Base-by-base conservation (phyloP, 139 green algal species). In the Chlamydomonas urium region DNA sequence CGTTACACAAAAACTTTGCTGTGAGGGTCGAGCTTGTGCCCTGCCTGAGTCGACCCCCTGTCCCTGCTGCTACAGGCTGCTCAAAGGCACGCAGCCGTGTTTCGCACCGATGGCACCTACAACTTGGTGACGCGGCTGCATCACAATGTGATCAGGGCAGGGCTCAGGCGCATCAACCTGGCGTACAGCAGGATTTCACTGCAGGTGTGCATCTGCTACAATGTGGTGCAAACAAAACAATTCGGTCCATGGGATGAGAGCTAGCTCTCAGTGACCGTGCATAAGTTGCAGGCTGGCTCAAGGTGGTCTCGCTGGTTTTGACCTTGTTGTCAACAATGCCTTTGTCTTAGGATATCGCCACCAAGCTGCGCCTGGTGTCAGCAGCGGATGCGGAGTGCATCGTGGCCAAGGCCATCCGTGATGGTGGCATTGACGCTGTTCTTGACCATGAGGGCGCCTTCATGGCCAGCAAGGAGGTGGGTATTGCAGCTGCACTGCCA, bases 111-210 rank as follows among this genome's bases (percentile, higher is more conserved):
- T 83, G 79, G 81, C 58, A 91, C 84, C 5, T 62, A 72, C 69
- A 95, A 97, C 79, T 86, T 98, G 4, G 90, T 99, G 37, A 90
- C 88, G 59, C 88, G 95, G 2, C 84, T 99, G 75, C 89, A 91
- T 48, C 87, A 95, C 83, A 98, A 97, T 83, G 95, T 99, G 32
- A 95, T 99, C 79, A 84, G 95, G 36, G 91, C 91, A 10, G 95
- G 95, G 24, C 85, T 99, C 73, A 79, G 90, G 53, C 86, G 93
- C 80, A 95, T 98, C 83, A 93, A 85, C 79, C 76, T 94, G 47
- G 91, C 95, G 34, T 99, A 99, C 87, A 93, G 85, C 5, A 85
- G 92, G 73, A 98, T 99, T 83, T 90, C 80, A 32, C 85, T 99
- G 56, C 72, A 77, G n/a, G n/a, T n/a, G n/a, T n/a, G n/a, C n/a